Evolutionary conservation across 2,329 filamentous ascomycete species (phyloP), one percentile per base, ranked within the genome.

Genomic region (Calonectria montana): DNA sequence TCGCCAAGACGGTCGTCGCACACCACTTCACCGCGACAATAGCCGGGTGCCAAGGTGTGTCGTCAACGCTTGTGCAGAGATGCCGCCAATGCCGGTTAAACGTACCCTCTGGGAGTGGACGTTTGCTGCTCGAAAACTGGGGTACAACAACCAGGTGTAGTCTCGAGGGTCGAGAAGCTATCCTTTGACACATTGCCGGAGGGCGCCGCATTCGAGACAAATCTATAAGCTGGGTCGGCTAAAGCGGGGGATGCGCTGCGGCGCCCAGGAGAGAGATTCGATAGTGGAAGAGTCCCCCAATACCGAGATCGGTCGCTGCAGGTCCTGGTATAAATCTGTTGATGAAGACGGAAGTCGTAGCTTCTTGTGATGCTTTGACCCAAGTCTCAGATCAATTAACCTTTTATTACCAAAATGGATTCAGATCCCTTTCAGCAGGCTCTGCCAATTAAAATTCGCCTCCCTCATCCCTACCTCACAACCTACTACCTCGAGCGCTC

Each of bases 381-480:
- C 35, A 39, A 27, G 29, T 65, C 35, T 27, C 35, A 18, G 23
- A 47, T 48, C 45, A 65, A 53, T 50, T 37, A 65, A 39, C 13
- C 62, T 27, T 18, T 65, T 57, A 25, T 65, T 57, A 25, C 35
- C 23, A 55, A 53, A 39, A 78, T 78, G 75, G 67, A 70, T 27
- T 74, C 75, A 69, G 64, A 78, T 67, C 73, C 73, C 25, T 77
- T 78, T 27, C 69, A 75, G 27, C 70, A 76, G 69, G 50, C 72
- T 45, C 70, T 72, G 21, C 74, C 77, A 57, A 73, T 77, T 41
- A 91, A 91, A 86, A 88, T 89, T 83, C 73, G 82, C 50, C 70
- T 72, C 15, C 73, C 74, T 21, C 71, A 71, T 63, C 73, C 73
- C 57, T 78, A 73, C 67, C 75, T 77, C 23, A 77, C 75, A 1